A percentile compares a stretch with the other conserved stretches of the same genome.
Conservation (phyloP, 495 filamentous ascomycete genomes). For the Neurospora sp. region DNA sequence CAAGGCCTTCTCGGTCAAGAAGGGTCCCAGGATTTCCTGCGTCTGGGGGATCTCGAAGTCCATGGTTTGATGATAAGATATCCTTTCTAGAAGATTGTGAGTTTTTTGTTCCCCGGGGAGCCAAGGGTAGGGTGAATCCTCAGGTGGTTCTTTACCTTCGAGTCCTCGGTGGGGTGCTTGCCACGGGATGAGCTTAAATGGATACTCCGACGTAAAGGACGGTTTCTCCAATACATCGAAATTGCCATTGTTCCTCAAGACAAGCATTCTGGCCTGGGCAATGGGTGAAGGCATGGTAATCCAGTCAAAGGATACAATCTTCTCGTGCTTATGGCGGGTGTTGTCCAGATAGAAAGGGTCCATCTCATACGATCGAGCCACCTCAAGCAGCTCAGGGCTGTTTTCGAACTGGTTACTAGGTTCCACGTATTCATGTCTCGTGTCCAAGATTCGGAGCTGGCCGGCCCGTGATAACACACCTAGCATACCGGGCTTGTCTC, state of each 20-base stretch:
- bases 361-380: slow-evolving; percentile 41
- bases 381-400: slow-evolving; percentile 42
- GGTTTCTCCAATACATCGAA: slow-evolving; percentile 59
- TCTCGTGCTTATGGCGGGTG: slow-evolving; percentile 38
- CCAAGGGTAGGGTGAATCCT: slow-evolving; percentile 6
- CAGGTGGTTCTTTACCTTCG: slow-evolving; percentile 24
- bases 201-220: slow-evolving; percentile 38
- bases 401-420: slow-evolving; percentile 24
- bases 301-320: slow-evolving; percentile 83
- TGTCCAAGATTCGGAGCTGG: slow-evolving; percentile 64
- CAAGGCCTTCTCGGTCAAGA: slow-evolving; percentile 33
- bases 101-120: background rate
- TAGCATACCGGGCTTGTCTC: slow-evolving; percentile 60
- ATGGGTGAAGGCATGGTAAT: slow-evolving; percentile 50
- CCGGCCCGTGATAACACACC: slow-evolving; percentile 70
- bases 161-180: slow-evolving; percentile 32
- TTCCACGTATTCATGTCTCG: slow-evolving; percentile 50
- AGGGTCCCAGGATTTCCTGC: slow-evolving; percentile 30
- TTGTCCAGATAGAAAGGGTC: slow-evolving; percentile 39
- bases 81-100: slow-evolving; percentile 21
- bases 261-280: slow-evolving; percentile 55
- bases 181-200: slow-evolving; percentile 41
- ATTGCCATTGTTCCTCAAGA: slow-evolving; percentile 55
- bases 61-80: slow-evolving; percentile 35
- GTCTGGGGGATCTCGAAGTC: slow-evolving; percentile 35